Evolutionary conservation across 495 filamentous ascomycete species (phyloP), one percentile per base, ranked within the genome.

Genomic region (Penicillium psychrofluorescens): DNA sequence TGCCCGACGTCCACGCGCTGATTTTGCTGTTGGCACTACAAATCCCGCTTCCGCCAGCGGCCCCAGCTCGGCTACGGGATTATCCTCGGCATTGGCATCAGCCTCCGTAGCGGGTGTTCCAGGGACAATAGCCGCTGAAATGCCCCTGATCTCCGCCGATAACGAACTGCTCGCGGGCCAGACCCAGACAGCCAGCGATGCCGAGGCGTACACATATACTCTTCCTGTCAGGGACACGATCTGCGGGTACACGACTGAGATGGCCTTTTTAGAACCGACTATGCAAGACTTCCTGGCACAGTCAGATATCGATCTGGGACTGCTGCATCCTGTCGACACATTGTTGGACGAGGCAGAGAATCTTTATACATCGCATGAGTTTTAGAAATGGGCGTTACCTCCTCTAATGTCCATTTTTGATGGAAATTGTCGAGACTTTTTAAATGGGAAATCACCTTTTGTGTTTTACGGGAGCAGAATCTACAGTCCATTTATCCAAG

Each of bases 281-380:
- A 71, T 71, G 67, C 65, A 71, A 47, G 62, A 69, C 34, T 71
- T 71, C 22, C 49, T 71, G 1, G 67, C 67, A 28, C 67, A 71
- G 56, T 66, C 64, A 13, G 62, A 71, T 54, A 59, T 71, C 13
- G 65, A 68, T 48, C 36, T 71, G 35, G 66, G 67, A 4, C 40
- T 67, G 27, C 37, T 67, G 37, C 60, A 69, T 49, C 63, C 67
- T 6, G 64, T 69, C 38, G 67, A 71, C 58, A 59, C 62, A 7
- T 69, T 65, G 42, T 57, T 69, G 41, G 63, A 52, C 30, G 66
- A 71, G 29, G 52, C 54, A 10, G 67, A 66, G 50, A 64, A 56
- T 50, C 46, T 66, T 31, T 71, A 68, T 50, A 66, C 63, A 10
- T 54, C 53, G 34, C 59, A 67, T 56, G 63, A 59, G 31, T 38